These are phyloP conservation scores for Lanzia echinophila DNA, from an alignment of 2,329 filamentous ascomycete genomes.

Conservation along the genomic window DNA sequence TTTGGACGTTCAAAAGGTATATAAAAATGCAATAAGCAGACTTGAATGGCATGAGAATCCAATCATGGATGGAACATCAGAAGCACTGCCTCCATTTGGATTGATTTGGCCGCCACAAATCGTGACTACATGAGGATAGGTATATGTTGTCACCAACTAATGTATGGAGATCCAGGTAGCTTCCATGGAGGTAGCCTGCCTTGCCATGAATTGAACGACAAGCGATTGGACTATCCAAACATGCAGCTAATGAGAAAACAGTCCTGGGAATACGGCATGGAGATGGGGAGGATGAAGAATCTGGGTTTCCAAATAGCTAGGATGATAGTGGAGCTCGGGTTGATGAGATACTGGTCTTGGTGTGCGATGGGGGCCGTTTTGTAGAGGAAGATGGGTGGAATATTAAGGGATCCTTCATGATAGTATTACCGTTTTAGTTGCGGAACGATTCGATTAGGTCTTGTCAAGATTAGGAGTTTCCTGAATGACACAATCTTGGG, in stretches of 20 bases:
- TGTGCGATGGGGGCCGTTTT: conserved; percentile 1
- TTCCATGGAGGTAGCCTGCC: conserved; percentile 20
- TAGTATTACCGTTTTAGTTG: not conserved
- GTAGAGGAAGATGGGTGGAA: not conserved
- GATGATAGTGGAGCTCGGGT: conserved; percentile 3
- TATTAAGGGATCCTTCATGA: conserved; percentile 1
- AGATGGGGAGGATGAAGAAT: not conserved
- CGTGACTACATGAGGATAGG: conserved; percentile 18
- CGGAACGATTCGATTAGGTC: not conserved
- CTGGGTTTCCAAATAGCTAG: conserved; percentile 2
- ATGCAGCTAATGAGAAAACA: conserved; percentile 14
- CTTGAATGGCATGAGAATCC: not conserved
- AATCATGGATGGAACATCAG: conserved; percentile 10
- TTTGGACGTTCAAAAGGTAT: conserved; percentile 8
- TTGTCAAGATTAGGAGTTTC: not conserved
- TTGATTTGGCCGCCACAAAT: conserved; percentile 20
- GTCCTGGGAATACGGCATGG: not conserved
- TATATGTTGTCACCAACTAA: conserved; percentile 7
- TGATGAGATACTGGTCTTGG: not conserved
- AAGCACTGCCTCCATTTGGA: conserved; percentile 25
- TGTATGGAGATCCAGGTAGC: not conserved
- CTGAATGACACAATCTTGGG: not conserved
- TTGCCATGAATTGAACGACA: conserved; percentile 11
- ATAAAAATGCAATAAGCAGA: conserved; percentile 13
- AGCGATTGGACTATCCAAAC: conserved; percentile 14